phyloP scores from a whole-genome alignment of 2,329 filamentous ascomycete genomes.

The Fusarium sp. region DNA sequence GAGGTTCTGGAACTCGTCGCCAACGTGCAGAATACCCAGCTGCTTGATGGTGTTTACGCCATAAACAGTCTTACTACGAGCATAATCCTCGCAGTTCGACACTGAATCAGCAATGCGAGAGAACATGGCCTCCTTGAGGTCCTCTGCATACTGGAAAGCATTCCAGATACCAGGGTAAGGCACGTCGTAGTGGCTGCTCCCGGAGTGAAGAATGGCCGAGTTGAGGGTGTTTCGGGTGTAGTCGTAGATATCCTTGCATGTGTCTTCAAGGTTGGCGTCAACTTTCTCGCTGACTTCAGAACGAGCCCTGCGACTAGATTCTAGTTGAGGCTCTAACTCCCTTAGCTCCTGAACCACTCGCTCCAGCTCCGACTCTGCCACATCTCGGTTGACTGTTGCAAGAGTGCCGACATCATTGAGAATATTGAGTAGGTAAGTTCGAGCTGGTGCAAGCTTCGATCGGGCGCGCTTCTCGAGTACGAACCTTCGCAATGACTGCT shows the following conservation, averaged over 20 bases:
- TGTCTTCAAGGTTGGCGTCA: conserved; percentile 84
- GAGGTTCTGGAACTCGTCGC: conserved; percentile 86
- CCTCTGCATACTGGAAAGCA: conserved; percentile 93
- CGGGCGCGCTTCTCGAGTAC: conserved; percentile 95
- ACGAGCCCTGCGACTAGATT: conserved; percentile 84
- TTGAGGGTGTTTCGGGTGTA: conserved; percentile 82
- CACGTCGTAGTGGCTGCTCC: conserved; percentile 82
- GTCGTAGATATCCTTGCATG: conserved; percentile 87
- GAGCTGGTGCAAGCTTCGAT: conserved; percentile 94
- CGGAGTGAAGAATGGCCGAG: conserved; percentile 80
- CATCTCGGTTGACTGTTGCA: conserved; percentile 87
- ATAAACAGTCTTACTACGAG: conserved; percentile 79
- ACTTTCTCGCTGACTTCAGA: conserved; percentile 84
- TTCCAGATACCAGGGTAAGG: conserved; percentile 87
- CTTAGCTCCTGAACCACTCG: conserved; percentile 84
- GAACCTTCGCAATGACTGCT: conserved; percentile 89
- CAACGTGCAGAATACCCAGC: conserved; percentile 88
- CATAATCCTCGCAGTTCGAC: conserved; percentile 83
- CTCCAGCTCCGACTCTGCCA: conserved; percentile 86
- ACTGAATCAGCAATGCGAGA: conserved; percentile 87
- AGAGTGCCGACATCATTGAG: conserved; percentile 87
- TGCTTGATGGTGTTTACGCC: conserved; percentile 91
- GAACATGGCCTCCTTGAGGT: conserved; percentile 91
- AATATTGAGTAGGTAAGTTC: conserved; percentile 94
- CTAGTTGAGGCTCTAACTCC: conserved; percentile 86